Base-by-base conservation (phyloP, 768 basidiomycete genomes). In the Hygrocybe punicea region DNA sequence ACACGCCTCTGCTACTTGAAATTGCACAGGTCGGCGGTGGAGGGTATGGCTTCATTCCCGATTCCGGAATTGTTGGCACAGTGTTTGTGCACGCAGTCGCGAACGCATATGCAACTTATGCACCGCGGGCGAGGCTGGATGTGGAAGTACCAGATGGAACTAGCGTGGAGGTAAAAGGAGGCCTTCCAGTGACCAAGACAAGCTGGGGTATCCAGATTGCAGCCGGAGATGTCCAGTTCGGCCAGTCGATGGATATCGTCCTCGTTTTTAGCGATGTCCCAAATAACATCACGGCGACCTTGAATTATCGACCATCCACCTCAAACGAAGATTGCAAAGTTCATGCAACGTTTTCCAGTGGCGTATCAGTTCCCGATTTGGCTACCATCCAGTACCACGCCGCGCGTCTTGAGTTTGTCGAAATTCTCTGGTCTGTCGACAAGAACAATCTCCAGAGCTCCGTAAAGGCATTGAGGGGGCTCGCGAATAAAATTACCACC, bases 31-130 rank as follows among this genome's bases (percentile, higher is more conserved):
- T 57, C 14, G 56, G 56, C 3, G 56, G 56, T 19, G 56, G 56
- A 6, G 56, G 56, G 7, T 57, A 57, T 25, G 25, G 33, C 4
- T 57, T 57, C 50, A 57, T 57, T 40, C 56, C 56, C 17, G 56
- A 57, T 44, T 51, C 56, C 4, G 56, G 56, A 16, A 57, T 57
- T 19, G 56, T 57, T 8, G 56, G 56, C 37, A 57, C 56, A 19
- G 56, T 57, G 16, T 57, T 57, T 29, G 50, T 57, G 7, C 25
- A 57, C 17, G 56, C 56, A 24, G 48, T 57, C 24, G 49, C 56
- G 10, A 57, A 57, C 42, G 56, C 56, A 8, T 57, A 51, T 24
- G 23, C 56, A 14, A 57, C 56, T 6, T 57, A 25, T 52, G 56
- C 56, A 9, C 37, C 56, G 6, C 51, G 56, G 16, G 56, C 37